Conservation (phyloP, 495 filamentous ascomycete genomes). For the Platismatia glauca region DNA sequence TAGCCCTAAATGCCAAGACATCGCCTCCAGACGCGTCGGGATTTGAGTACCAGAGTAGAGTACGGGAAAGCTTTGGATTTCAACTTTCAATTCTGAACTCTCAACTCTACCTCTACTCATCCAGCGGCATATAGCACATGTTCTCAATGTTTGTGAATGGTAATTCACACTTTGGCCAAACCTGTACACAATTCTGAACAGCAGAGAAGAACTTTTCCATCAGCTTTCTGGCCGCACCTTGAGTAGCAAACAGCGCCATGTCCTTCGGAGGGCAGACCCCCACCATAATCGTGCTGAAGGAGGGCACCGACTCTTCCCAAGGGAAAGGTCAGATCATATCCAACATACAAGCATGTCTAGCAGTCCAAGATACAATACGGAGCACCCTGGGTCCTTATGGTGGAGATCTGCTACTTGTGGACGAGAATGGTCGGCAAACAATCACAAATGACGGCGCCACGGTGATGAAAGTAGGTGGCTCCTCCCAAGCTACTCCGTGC, state of each 20-base stretch:
- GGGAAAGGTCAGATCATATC: conserved; percentile 95
- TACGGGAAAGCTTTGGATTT: conserved; percentile 7
- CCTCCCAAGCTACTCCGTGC: neutral
- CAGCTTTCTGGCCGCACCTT: neutral
- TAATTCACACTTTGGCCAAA: neutral
- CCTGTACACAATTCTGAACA: neutral
- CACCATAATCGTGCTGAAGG: conserved; percentile 96
- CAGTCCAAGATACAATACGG: conserved; percentile 93
- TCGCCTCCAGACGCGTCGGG: no score
- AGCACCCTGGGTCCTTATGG: conserved; percentile 96
- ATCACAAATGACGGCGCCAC: conserved; percentile 99
- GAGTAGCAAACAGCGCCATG: conserved; percentile 42
- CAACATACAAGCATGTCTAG: conserved; percentile 96
- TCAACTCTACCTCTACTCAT: no score
- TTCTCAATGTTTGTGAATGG: neutral
- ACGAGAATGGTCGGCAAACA: conserved; percentile 88
- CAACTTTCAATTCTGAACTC: neutral
- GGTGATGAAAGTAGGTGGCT: conserved; percentile 79
- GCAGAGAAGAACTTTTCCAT: neutral
- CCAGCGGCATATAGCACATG: neutral
- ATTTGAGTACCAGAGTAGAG: no score
- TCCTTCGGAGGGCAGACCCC: conserved; percentile 97
- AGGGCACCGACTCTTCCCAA: conserved; percentile 95
- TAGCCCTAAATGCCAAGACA: neutral
- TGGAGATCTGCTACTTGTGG: conserved; percentile 90